Evolutionary conservation across 768 basidiomycete species (phyloP).

Genomic region (Sporobolomyces pararoseus): DNA sequence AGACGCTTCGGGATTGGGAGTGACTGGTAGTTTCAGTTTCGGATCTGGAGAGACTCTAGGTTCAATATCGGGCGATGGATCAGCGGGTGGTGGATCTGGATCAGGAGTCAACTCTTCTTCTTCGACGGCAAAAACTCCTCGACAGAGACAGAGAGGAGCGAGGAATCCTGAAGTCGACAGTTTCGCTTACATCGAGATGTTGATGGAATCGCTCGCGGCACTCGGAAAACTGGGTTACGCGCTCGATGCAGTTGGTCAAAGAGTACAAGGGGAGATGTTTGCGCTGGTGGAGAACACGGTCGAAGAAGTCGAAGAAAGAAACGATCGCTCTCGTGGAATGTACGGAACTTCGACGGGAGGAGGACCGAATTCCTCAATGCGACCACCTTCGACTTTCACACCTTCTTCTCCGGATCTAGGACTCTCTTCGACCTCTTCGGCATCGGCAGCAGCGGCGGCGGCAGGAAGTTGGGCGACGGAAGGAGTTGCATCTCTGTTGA

Average conservation of each 20-base stretch:
- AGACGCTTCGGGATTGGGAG: slow-evolving; percentile 17
- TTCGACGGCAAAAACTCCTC: background rate
- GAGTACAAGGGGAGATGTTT: slow-evolving; percentile 77
- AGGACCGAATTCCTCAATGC: background rate
- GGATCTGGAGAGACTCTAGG: slow-evolving; percentile 13
- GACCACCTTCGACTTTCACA: slow-evolving; percentile 13
- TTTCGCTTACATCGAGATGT: slow-evolving; percentile 84
- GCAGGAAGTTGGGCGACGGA: slow-evolving; percentile 26
- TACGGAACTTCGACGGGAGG: background rate
- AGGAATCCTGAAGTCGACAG: slow-evolving; percentile 85
- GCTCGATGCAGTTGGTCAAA: slow-evolving; percentile 76
- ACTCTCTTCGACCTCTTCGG: background rate
- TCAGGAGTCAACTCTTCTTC: background rate
- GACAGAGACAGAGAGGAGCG: slow-evolving; percentile 6
- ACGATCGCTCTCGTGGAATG: slow-evolving; percentile 43
- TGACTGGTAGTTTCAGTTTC: slow-evolving; percentile 4
- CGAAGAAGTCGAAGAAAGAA: slow-evolving; percentile 86
- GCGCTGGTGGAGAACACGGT: slow-evolving; percentile 77
- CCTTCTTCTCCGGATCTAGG: slow-evolving; percentile 12
- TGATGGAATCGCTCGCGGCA: slow-evolving; percentile 87
- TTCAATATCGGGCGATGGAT: background rate
- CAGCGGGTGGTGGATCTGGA: background rate
- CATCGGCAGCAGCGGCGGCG: background rate
- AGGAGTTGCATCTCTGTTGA: slow-evolving; percentile 29
- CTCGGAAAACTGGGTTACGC: slow-evolving; percentile 80